A percentile compares a stretch with the other conserved stretches of the same genome.
Conservation (phyloP, 345 rosid genomes). For the Brassica napus region DNA sequence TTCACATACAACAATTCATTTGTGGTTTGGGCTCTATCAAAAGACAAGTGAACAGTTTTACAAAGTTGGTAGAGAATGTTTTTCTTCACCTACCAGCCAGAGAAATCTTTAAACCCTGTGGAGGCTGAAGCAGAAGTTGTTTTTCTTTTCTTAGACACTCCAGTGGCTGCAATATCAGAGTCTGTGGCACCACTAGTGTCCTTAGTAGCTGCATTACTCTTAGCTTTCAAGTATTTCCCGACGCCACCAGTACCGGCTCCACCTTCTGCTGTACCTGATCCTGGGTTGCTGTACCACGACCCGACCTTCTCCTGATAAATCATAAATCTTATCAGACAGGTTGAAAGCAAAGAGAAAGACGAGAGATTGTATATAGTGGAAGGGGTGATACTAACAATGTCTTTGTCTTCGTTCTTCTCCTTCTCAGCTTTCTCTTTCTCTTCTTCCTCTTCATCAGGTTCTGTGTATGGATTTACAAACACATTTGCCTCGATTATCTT, state of each 20-base stretch:
- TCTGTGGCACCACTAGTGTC: slow-evolving; percentile 28
- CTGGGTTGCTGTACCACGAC: slow-evolving; percentile 94
- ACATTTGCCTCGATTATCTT: slow-evolving; percentile 71
- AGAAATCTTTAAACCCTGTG: slow-evolving; percentile 72
- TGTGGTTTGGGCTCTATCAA: slow-evolving; percentile 14
- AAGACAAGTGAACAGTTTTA: slow-evolving; percentile 26
- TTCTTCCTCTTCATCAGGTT: slow-evolving; percentile 79
- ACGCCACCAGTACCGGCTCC: slow-evolving; percentile 57
- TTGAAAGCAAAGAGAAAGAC: slow-evolving; percentile 6
- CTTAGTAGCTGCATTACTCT: slow-evolving; percentile 46
- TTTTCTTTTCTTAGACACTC: slow-evolving; percentile 68
- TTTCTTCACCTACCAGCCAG: slow-evolving; percentile 58
- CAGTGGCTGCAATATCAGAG: slow-evolving; percentile 37
- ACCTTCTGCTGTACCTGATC: slow-evolving; percentile 57
- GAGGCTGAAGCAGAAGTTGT: slow-evolving; percentile 40
- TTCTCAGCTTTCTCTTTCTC: slow-evolving; percentile 64
- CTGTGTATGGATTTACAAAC: slow-evolving; percentile 84
- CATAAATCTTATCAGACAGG: not conserved
- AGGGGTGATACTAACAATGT: slow-evolving; percentile 55
- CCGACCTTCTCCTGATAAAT: slow-evolving; percentile 70
- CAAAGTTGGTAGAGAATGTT: slow-evolving; percentile 10
- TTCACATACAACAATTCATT: not conserved
- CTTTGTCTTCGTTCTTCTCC: slow-evolving; percentile 49
- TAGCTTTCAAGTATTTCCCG: slow-evolving; percentile 76
- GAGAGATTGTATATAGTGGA: not conserved